Base-by-base conservation (phyloP, 2,329 filamentous ascomycete genomes). In the Sporothrix pseudoabietina region DNA sequence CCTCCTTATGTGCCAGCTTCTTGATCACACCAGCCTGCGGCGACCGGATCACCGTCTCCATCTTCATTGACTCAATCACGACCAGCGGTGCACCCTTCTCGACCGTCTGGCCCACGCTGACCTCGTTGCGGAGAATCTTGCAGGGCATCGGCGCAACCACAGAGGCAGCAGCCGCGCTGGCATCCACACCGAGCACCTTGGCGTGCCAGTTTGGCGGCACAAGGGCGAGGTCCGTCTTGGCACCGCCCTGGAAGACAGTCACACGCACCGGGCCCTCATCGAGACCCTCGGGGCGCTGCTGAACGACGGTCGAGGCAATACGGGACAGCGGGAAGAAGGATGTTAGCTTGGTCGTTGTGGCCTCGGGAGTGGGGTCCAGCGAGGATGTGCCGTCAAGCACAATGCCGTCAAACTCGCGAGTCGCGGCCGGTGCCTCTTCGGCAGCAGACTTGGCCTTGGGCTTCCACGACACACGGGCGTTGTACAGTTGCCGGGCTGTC, bases 111-210 rank as follows among this genome's bases (percentile, higher is more conserved):
- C 96, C 96, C 77, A 94, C 94, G 39, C 87, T 83, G 0, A 98
- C 94, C 81, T 97, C 93, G 66, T 98, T 96, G 76, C 93, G 90
- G 75, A 99, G 83, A 35, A 99, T 91, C 84, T 98, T 98, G 83
- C 96, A 98, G 1, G 96, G 96, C 96, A 99, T 99, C 0, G 96
- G 96, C 30, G 96, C 94, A 32, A 93, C 86, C 1, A 98, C 94
- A 71, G 92, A 96, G 74, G 95, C 94, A 7, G 90, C 86, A 0
- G 88, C 87, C 79, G 97, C 93, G 80, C 93, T 94, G 54, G 47
- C 49, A 47, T 75, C 74, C 75, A 92, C 84, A 0, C 95, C 94
- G 8, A 98, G 85, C 0, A 94, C 94, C 82, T 97, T 95, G 78
- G 94, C 92, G 73, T 92, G 91, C 94, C 94, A 99, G 61, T 85